Base-by-base conservation (phyloP, 176 grass and related monocot species). In the Olyra latifolia region DNA sequence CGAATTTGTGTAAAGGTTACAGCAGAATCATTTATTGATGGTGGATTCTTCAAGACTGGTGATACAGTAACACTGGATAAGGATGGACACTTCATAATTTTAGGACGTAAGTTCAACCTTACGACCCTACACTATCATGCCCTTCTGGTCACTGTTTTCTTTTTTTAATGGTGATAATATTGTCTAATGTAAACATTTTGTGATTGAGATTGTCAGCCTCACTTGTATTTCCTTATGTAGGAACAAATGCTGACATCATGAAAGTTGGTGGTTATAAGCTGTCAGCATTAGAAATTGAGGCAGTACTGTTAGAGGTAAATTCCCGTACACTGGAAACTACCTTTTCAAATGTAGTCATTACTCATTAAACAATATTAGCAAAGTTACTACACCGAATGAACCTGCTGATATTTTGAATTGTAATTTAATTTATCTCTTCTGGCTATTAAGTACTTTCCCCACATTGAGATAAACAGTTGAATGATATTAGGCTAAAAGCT, bases 241-340 rank as follows among this genome's bases (percentile, higher is more conserved):
- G 95, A 67, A 98, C 88, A 82, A 98, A 98, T 84, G 95, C 95
- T 65, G 95, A 95, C 75, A 98, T 98, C 62, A 98, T 98, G 90
- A 98, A 98, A 98, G 83, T 98, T 75, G 95, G 95, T 56, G 92
- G 95, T 80, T 98, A 95, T 74, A 98, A 98, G 68, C 72, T 98
- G 17, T 98, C 95, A 27, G 90, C 95, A 52, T 81, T 98, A 83
- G 95, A 98, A 89, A 98, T 98, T 72, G 95, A 98, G 78, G 74
- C 95, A 14, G 84, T 98, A 6, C 73, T 98, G 63, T 84, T 98
- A 84, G 81, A 95, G 95, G 95, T 83, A 93, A 85, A 83, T 55
- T 74, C 5, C 0, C 1, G 56, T 83, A 67, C 32, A 2, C 5
- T 68, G 27, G 17, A 71, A 84, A 44, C 22, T 86, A 44, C 62